phyloP scores from a whole-genome alignment of 192 early-diverging fungal genomes.

The Podila epicladia region DNA sequence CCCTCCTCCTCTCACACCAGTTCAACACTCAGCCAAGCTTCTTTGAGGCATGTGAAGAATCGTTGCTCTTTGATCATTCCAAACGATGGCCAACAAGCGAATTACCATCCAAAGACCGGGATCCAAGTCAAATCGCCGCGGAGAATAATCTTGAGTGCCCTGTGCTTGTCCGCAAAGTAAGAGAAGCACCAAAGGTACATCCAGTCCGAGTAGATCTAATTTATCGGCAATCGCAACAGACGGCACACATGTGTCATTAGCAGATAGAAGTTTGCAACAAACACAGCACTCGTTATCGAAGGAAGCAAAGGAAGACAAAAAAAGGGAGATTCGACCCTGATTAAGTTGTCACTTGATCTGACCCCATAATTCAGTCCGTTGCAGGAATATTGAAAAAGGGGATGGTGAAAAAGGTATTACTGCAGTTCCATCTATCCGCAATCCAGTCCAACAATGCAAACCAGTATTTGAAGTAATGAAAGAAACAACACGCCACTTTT shows the following conservation, averaged over 20 bases:
- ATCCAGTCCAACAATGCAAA: no score
- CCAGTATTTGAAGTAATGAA: not conserved
- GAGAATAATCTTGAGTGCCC: conserved; percentile 91
- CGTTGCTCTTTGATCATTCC: no score
- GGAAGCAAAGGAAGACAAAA: not conserved
- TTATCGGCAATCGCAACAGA: not conserved
- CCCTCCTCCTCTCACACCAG: no score
- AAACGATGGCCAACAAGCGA: not conserved
- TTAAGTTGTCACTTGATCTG: no score
- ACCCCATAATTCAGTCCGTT: no score
- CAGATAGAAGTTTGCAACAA: not conserved
- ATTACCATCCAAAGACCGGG: conserved; percentile 88
- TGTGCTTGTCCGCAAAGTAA: conserved; percentile 77
- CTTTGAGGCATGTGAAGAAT: no score
- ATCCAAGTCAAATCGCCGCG: conserved; percentile 83
- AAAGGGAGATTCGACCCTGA: not conserved
- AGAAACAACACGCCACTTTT: not conserved
- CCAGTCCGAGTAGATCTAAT: conserved; percentile 73
- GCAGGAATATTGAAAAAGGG: no score
- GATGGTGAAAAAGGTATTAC: no score
- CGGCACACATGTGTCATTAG: no score
- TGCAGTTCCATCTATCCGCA: no score
- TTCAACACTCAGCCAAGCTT: no score
- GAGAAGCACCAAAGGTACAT: conserved; percentile 74
- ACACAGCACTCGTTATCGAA: not conserved